Evolutionary conservation across 208 protist species (phyloP), one percentile per base, ranked within the genome.

Genomic region (Acanthamoeba castellanii): DNA sequence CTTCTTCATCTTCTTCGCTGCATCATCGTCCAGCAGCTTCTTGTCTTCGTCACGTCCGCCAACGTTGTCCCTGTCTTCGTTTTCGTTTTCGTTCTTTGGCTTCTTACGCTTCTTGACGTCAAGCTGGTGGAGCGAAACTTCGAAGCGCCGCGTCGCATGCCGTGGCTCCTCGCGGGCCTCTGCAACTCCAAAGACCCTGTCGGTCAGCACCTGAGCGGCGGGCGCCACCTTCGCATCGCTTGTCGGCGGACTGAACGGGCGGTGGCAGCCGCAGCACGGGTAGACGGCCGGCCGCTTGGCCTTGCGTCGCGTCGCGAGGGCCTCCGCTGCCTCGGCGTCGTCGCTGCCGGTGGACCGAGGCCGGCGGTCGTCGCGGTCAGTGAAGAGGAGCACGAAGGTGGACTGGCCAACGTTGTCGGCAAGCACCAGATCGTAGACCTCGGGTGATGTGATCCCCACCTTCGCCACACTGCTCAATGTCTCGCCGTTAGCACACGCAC

Each of bases 401-500:
- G 74, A 82, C 18, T 22, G 74, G 27, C 27, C 30, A 0, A 82
- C 2, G 9, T 82, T 32, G 74, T 82, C 20, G 42, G 74, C 30
- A 52, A 82, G 45, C 18, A 50, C 74, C 11, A 82, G 37, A 32
- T 82, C 74, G 74, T 82, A 82, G 30, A 82, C 37, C 74, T 82
- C 32, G 18, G 3, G 25, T 6, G 74, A 55, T 20, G 74, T 82
- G 42, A 82, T 42, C 9, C 74, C 74, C 37, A 50, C 9, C 74
- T 82, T 82, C 30, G 74, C 74, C 74, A 82, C 74, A 37, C 74
- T 25, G 55, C 11, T 3, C 37, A 37, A 37, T 37, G 37, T 37
- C 37, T 37, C 37, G 37, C 37, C 37, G 37, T 37, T 3, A 37
- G 37, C 37, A 37, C 37, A 37, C 37, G 3, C 37, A 37, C 37